These are phyloP conservation scores for Nematodospora anomalae DNA, from an alignment of 1,139 yeast species.

Conservation along the genomic window DNA sequence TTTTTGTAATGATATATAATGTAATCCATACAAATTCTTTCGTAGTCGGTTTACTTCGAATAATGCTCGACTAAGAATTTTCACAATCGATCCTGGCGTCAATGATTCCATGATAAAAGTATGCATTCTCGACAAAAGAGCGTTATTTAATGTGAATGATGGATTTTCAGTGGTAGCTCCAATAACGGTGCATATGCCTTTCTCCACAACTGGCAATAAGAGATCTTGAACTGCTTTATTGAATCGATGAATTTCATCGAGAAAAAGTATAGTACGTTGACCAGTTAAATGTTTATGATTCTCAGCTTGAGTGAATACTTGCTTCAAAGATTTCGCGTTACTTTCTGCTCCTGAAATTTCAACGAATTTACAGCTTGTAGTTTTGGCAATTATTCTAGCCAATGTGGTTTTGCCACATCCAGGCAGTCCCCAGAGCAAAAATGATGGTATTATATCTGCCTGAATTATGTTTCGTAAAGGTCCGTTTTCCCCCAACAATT, in stretches of 20 bases:
- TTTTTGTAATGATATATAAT: slow-evolving; percentile 51
- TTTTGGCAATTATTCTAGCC: slow-evolving; percentile 57
- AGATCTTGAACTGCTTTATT: slow-evolving; percentile 89
- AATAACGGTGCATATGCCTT: slow-evolving; percentile 64
- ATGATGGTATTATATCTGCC: slow-evolving; percentile 69
- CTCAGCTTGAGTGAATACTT: slow-evolving; percentile 70
- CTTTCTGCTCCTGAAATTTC: slow-evolving; percentile 88
- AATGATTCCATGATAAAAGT: slow-evolving; percentile 79
- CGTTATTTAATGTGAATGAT: slow-evolving; percentile 84
- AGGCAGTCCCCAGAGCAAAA: slow-evolving; percentile 94
- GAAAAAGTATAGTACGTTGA: slow-evolving; percentile 72
- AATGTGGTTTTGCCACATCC: slow-evolving; percentile 93
- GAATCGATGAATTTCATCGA: slow-evolving; percentile 93
- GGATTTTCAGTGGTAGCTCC: slow-evolving; percentile 99
- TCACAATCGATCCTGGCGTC: slow-evolving; percentile 50
- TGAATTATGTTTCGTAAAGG: slow-evolving; percentile 67
- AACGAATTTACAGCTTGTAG: slow-evolving; percentile 58
- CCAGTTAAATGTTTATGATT: slow-evolving; percentile 67
- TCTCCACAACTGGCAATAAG: slow-evolving; percentile 70
- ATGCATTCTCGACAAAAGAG: slow-evolving; percentile 83
- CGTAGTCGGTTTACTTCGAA: slow-evolving; percentile 60
- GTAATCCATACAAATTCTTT: slow-evolving; percentile 37
- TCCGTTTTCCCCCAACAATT: slow-evolving; percentile 74
- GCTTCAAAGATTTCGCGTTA: slow-evolving; percentile 67
- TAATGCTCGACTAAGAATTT: slow-evolving; percentile 63